Conservation (phyloP, 805 yeast species). For the Myxozyma lipomycoides region DNA sequence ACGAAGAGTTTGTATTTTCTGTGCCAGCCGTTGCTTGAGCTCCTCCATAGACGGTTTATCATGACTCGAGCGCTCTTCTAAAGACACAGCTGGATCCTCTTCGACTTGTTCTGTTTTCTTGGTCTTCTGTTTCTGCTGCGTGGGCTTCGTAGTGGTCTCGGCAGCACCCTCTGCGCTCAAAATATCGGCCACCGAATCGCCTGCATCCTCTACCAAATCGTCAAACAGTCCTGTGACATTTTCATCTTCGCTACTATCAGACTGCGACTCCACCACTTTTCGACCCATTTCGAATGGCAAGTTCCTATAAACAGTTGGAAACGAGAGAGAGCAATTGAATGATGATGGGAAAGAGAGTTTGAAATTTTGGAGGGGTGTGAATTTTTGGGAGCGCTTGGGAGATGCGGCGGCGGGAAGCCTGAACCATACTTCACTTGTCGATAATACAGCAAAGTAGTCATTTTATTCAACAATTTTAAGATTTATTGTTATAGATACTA, state of each 20-base stretch:
- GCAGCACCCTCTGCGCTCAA: not conserved
- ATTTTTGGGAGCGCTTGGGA: not conserved
- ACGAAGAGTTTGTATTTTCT: slow-evolving; percentile 62
- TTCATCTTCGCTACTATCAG: slow-evolving; percentile 30
- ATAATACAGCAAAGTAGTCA: no score
- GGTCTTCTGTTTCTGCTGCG: slow-evolving; percentile 8
- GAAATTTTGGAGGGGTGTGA: not conserved
- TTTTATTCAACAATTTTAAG: no score
- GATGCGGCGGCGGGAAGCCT: no score
- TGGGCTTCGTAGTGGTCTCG: not conserved
- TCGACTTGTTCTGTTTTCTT: slow-evolving; percentile 2
- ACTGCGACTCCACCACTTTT: slow-evolving; percentile 31
- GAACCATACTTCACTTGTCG: no score
- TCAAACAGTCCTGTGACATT: slow-evolving; percentile 6
- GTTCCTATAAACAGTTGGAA: no score
- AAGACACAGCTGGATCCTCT: not conserved
- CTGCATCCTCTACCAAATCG: not conserved
- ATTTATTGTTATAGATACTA: no score
- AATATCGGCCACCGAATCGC: not conserved
- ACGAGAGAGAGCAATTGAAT: no score
- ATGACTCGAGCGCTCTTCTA: not conserved
- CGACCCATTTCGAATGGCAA: not conserved
- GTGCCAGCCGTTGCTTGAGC: slow-evolving; percentile 73
- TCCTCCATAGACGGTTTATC: slow-evolving; percentile 52
- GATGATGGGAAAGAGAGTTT: not conserved